Evolutionary conservation across 1,139 yeast species (phyloP).

Genomic region (Spencermartinsiella ligniputridi): DNA sequence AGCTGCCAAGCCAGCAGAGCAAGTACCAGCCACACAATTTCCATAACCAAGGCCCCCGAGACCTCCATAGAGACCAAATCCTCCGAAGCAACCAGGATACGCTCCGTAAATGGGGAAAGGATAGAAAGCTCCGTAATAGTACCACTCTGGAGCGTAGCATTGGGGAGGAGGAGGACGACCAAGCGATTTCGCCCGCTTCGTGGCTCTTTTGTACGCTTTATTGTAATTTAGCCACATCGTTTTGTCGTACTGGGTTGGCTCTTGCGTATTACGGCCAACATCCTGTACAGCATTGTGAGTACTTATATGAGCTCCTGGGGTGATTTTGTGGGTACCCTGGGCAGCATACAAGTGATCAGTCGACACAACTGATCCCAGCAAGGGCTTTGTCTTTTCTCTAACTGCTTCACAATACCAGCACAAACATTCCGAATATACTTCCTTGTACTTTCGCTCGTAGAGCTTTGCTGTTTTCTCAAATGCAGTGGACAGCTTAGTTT

Average conservation of each 20-base stretch:
- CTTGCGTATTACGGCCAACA: background rate
- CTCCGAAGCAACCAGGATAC: conserved; percentile 10
- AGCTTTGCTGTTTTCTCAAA: conserved; percentile 28
- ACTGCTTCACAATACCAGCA: conserved; percentile 33
- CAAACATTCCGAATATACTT: conserved; percentile 32
- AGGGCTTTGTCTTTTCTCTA: conserved; percentile 15
- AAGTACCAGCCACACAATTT: conserved; percentile 9
- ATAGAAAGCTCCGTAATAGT: conserved; percentile 1
- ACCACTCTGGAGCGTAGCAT: background rate
- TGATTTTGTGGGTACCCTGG: conserved; percentile 1
- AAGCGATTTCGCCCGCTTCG: conserved; percentile 12
- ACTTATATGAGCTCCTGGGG: conserved; percentile 15
- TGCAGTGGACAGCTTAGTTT: conserved; percentile 23
- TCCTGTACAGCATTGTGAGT: conserved; percentile 19
- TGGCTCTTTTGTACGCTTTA: conserved; percentile 7
- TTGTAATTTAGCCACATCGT: conserved; percentile 2
- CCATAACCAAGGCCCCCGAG: conserved; percentile 13
- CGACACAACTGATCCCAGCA: conserved; percentile 2
- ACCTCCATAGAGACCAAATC: conserved; percentile 8
- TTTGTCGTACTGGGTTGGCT: conserved; percentile 1
- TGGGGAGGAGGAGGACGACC: conserved; percentile 8
- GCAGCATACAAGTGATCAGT: conserved; percentile 5
- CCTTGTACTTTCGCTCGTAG: conserved; percentile 25
- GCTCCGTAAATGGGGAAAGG: conserved; percentile 5
- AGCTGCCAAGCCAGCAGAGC: conserved; percentile 4